Percentiles rank a stretch among this genome's conserved stretches.
Evolutionary conservation across 805 yeast species (phyloP).

Genomic region (Lipomyces mesembrius): DNA sequence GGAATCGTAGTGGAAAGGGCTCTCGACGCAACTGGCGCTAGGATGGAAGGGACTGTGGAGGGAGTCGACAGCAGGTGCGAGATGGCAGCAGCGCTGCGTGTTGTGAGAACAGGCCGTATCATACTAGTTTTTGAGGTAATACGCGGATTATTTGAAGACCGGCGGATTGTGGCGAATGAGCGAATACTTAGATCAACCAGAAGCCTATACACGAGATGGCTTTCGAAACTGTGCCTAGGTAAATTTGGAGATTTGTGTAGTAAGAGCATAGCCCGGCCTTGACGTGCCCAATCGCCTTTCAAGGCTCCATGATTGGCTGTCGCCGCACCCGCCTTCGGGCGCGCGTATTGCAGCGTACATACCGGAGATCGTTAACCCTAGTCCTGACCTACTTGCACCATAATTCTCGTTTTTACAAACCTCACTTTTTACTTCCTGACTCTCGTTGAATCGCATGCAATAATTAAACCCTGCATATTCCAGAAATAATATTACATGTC

Average conservation of each 20-base stretch:
- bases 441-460: neutral
- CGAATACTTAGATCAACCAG: neutral
- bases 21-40: constrained; percentile 11
- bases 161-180: neutral
- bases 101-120: constrained; percentile 3
- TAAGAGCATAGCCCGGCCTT: neutral
- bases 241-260: neutral
- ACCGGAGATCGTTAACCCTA: too few relatives aligned
- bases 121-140: neutral
- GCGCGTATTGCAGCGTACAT: too few relatives aligned
- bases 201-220: neutral
- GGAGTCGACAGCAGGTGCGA: neutral
- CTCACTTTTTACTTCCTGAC: too few relatives aligned
- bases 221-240: neutral
- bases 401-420: too few relatives aligned
- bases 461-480: neutral
- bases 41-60: neutral
- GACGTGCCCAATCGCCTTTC: neutral
- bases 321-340: neutral
- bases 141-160: neutral
- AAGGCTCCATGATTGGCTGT: neutral
- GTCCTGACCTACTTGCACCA: too few relatives aligned
- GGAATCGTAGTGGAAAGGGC: constrained; percentile 6
- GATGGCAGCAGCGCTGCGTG: neutral
- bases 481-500: neutral